Evolutionary conservation across 352 stramenopile species (phyloP).

Genomic region (Phytopythium oedochilum): DNA sequence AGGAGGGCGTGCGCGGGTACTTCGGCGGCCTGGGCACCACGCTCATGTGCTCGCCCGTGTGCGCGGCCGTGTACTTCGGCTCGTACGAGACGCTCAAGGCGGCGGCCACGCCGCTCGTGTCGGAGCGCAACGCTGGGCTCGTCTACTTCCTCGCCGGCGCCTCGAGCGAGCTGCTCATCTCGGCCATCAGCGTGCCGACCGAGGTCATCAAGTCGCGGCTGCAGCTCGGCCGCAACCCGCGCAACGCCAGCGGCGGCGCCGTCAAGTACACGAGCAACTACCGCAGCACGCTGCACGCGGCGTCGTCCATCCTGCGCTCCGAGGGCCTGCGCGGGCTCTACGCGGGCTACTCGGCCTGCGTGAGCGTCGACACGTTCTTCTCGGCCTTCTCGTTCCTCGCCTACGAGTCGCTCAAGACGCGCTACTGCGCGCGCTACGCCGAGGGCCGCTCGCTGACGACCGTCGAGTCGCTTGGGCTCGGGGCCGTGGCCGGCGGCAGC

Average conservation of each 20-base stretch:
- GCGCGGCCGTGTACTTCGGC: conserved; percentile 69
- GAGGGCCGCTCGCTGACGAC: conserved; percentile 35
- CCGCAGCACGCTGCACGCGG: conserved; percentile 49
- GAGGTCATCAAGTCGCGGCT: conserved; percentile 82
- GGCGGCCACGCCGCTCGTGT: conserved; percentile 35
- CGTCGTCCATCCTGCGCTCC: conserved; percentile 49
- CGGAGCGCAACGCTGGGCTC: conserved; percentile 39
- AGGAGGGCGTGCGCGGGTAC: conserved; percentile 63
- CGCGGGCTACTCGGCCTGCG: conserved; percentile 64
- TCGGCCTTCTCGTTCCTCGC: conserved; percentile 82
- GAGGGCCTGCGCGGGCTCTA: conserved; percentile 70
- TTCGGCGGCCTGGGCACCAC: conserved; percentile 74
- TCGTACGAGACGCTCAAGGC: conserved; percentile 77
- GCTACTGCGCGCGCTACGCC: conserved; percentile 34
- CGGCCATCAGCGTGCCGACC: conserved; percentile 59
- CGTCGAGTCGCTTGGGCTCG: conserved; percentile 50
- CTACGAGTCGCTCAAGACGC: conserved; percentile 69
- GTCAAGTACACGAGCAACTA: conserved; percentile 77
- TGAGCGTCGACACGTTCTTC: conserved; percentile 79
- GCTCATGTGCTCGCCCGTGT: conserved; percentile 65
- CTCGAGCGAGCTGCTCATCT: conserved; percentile 63
- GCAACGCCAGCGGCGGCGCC: conserved; percentile 56
- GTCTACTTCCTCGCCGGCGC: conserved; percentile 74
- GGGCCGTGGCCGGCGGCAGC: conserved; percentile 49
- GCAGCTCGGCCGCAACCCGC: conserved; percentile 70